Evolutionary conservation across 306 rosid genomes (phyloP).

Genomic region (Cicer chorassanicum): DNA sequence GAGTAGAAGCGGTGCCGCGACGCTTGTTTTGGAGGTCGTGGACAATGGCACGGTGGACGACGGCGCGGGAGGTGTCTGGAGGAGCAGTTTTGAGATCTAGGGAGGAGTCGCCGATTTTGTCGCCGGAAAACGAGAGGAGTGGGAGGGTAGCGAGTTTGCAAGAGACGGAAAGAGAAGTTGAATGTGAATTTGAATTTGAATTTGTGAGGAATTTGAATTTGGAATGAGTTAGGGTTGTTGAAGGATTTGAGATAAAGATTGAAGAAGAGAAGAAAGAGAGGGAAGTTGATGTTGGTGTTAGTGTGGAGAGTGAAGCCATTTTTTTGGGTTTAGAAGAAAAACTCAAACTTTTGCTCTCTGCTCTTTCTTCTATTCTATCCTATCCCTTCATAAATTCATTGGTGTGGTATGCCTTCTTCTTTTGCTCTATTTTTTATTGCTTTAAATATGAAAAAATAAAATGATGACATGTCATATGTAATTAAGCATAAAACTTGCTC

Average conservation of each 20-base stretch:
- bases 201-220: constrained; percentile 6
- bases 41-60: constrained; percentile 87
- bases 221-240: neutral
- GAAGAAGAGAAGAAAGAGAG: constrained; percentile 47
- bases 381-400: constrained; percentile 30
- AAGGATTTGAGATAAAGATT: constrained; percentile 33
- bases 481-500: no score
- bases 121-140: constrained; percentile 78
- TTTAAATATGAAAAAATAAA: no score
- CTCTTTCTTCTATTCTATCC: neutral
- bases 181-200: constrained; percentile 23
- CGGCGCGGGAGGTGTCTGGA: constrained; percentile 84
- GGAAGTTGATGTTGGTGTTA: constrained; percentile 43
- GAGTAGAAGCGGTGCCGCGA: constrained; percentile 95
- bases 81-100: constrained; percentile 80
- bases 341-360: no score
- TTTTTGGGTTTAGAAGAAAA: neutral
- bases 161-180: constrained; percentile 49
- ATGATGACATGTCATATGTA: no score
- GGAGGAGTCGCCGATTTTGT: constrained; percentile 68
- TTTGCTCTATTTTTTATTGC: neutral
- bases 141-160: constrained; percentile 83
- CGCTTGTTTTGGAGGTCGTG: constrained; percentile 94
- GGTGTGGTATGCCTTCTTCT: neutral
- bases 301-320: constrained; percentile 40